A percentile compares a stretch with the other conserved stretches of the same genome.
These are phyloP conservation scores for Xylaria telfairii DNA, from an alignment of 495 filamentous ascomycete genomes.

Conservation along the genomic window DNA sequence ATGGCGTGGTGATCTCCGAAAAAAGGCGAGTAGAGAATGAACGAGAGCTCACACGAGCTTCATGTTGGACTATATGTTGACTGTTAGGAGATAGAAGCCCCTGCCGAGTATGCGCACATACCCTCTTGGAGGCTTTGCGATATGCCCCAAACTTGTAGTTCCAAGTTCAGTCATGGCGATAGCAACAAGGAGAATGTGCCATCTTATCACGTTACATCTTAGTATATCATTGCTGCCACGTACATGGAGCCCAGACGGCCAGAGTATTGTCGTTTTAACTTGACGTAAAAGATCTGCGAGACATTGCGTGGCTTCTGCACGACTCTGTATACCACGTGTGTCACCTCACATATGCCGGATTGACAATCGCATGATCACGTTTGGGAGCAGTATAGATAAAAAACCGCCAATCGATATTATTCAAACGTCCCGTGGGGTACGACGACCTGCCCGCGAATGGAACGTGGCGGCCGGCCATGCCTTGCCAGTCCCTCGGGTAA, in stretches of 20 bases:
- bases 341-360: not conserved
- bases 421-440: not conserved
- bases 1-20: not conserved
- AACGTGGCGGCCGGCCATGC: slow-evolving; percentile 21
- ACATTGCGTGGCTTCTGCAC: not conserved
- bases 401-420: not conserved
- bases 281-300: not conserved
- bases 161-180: not conserved
- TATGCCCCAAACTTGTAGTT: not conserved
- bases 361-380: slow-evolving; percentile 15
- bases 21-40: not conserved
- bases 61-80: not conserved
- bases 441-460: not conserved
- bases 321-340: not conserved
- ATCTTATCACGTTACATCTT: not conserved
- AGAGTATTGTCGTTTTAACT: not conserved
- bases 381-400: not conserved
- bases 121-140: not conserved
- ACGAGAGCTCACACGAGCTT: not conserved
- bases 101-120: not conserved
- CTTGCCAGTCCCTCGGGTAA: slow-evolving; percentile 13
- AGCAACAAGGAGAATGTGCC: not conserved
- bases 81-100: not conserved
- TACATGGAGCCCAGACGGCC: not conserved
- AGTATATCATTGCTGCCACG: not conserved